Evolutionary conservation across 495 filamentous ascomycete genomes (phyloP).

Genomic region (Penicillium arizonense): DNA sequence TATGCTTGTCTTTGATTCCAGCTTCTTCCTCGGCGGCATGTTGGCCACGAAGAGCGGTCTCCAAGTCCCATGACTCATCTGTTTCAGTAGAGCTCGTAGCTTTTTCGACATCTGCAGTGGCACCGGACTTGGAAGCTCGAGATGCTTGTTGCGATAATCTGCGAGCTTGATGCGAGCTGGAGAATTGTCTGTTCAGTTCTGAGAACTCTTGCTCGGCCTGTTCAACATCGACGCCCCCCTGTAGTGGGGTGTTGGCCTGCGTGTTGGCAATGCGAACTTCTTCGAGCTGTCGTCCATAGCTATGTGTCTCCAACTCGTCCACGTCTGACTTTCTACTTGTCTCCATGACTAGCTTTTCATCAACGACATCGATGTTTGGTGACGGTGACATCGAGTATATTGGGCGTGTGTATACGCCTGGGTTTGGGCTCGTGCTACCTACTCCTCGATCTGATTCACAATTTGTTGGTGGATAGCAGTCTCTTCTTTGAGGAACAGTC

Average conservation of each 20-base stretch:
- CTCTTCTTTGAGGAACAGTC: too few relatives aligned
- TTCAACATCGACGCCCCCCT: conserved; percentile 62
- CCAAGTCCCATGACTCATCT: conserved; percentile 68
- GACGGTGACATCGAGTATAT: neutral
- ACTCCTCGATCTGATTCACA: too few relatives aligned
- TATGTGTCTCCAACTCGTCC: conserved; percentile 18
- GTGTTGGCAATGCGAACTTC: conserved; percentile 29
- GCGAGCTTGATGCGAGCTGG: conserved; percentile 56
- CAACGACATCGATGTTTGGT: conserved; percentile 4
- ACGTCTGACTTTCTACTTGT: conserved; percentile 25
- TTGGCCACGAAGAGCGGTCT: conserved; percentile 64
- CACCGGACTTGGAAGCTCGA: conserved; percentile 36
- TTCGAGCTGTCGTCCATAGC: conserved; percentile 34
- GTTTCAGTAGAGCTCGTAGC: conserved; percentile 42
- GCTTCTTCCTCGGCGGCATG: conserved; percentile 67
- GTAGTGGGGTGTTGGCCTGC: conserved; percentile 45
- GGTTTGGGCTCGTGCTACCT: neutral
- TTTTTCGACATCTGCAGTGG: conserved; percentile 48
- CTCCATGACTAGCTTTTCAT: conserved; percentile 18
- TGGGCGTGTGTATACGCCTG: neutral
- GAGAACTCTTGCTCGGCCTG: conserved; percentile 76
- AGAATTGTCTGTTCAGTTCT: conserved; percentile 70
- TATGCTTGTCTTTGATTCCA: conserved; percentile 76
- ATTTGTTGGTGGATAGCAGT: too few relatives aligned
- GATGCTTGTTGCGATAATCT: conserved; percentile 41